Evolutionary conservation across 23 red algal genomes (phyloP), one percentile per base, ranked within the genome.

Genomic region (Gracilariopsis chorda): DNA sequence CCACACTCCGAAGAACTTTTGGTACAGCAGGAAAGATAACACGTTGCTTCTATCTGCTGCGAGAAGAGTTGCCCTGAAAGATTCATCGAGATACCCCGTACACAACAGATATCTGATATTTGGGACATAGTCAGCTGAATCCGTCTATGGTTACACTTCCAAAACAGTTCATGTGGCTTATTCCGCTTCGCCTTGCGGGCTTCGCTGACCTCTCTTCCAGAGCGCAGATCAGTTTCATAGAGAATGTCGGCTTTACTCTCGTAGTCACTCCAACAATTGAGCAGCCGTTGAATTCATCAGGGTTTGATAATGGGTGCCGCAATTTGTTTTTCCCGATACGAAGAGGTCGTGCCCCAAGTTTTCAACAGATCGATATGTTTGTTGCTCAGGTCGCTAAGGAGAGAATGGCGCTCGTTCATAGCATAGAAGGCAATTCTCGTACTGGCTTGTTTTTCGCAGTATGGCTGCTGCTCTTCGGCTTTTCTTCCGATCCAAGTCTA

Each of bases 291-390:
- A 17, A 39, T 7, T 69, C 63, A 19, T 41, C 34, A 1, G 36
- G 63, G 63, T 69, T 69, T 42, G 42, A 5, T 65, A 34, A 4
- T 40, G 36, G 20, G 1, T 69, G 63, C 17, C 63, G 33, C 34
- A 41, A 69, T 17, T 35, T 69, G 63, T 69, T 42, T 69, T 37
- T 41, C 42, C 63, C 63, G 6, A 16, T 69, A 2, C 63, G 34
- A 17, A 35, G 33, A 16, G 33, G 63, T 2, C 63, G 32, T 25
- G 34, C 63, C 1, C 35, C 63, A 19, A 69, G 35, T 40, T 41
- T 69, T 41, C 63, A 69, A 6, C 63, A 69, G 63, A 69, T 69
- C 33, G 63, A 69, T 40, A 19, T 20, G 32, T 69, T 69, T 69
- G 63, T 41, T 41, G 34, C 34, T 69, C 29, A 69, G 42, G 63